phyloP scores from a whole-genome alignment of 192 early-diverging fungal genomes.

The Irineochytrium annulatum region DNA sequence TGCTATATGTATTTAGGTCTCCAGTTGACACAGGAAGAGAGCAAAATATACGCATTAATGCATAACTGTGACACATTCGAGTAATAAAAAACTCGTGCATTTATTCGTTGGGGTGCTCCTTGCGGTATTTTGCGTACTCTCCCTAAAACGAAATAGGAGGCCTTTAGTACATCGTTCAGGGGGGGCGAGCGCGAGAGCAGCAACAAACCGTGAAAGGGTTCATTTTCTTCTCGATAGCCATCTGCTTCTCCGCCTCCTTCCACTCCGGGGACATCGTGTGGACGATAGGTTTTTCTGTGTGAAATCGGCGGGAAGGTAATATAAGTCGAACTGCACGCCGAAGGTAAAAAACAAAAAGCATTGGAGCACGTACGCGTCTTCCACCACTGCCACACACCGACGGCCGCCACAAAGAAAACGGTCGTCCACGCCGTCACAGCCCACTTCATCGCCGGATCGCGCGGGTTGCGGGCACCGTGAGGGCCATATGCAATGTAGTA shows the following conservation, averaged over 20 bases:
- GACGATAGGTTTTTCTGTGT: conserved; percentile 31
- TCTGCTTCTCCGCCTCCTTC: conserved; percentile 35
- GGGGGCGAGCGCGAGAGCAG: too few species aligned
- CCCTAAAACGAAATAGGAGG: too few species aligned
- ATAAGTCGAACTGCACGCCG: conserved; percentile 5
- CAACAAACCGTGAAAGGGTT: conserved; percentile 48
- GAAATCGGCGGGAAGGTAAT: neutral
- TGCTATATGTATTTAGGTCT: too few species aligned
- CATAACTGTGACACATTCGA: too few species aligned
- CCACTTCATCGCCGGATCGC: conserved; percentile 65
- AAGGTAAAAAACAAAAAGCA: conserved; percentile 6
- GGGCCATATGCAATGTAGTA: conserved; percentile 95
- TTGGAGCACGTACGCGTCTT: conserved; percentile 22
- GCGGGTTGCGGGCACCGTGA: conserved; percentile 81
- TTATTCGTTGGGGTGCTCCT: too few species aligned
- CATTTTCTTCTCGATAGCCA: conserved; percentile 40
- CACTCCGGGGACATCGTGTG: conserved; percentile 42
- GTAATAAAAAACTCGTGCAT: too few species aligned
- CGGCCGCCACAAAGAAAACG: conserved; percentile 58
- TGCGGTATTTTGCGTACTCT: too few species aligned
- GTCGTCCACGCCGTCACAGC: conserved; percentile 46
- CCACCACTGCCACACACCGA: conserved; percentile 43
- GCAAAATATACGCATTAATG: too few species aligned
- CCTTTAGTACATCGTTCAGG: too few species aligned
- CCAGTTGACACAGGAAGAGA: too few species aligned